phyloP scores from a whole-genome alignment of 495 filamentous ascomycete genomes.

The Penicillium diatomitis region DNA sequence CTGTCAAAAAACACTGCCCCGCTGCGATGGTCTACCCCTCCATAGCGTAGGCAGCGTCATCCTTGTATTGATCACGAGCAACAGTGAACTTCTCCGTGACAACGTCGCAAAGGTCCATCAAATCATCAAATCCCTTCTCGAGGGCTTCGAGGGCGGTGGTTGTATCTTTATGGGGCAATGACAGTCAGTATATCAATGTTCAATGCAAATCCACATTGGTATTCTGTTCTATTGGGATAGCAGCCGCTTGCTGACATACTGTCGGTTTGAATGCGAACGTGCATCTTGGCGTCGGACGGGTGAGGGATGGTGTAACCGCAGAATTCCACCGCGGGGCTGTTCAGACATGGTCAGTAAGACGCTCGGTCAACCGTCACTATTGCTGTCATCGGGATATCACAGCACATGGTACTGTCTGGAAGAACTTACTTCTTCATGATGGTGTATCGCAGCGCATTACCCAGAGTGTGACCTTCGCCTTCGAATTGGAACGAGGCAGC shows the following conservation, averaged over 20 bases:
- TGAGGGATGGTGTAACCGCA: constrained; percentile 98
- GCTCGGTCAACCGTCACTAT: too few species aligned
- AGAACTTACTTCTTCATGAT: constrained; percentile 92
- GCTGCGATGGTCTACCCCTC: constrained; percentile 13
- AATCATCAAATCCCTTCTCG: constrained; percentile 78
- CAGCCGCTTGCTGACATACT: constrained; percentile 43
- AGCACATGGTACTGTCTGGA: background rate
- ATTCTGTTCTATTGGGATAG: background rate
- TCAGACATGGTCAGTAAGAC: background rate
- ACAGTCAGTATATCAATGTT: background rate
- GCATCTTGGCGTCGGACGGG: constrained; percentile 93
- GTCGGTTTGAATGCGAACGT: constrained; percentile 91
- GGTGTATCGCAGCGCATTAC: constrained; percentile 85
- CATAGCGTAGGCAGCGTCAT: constrained; percentile 29
- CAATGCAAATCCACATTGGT: background rate
- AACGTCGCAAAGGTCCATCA: constrained; percentile 86
- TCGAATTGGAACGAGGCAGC: constrained; percentile 82
- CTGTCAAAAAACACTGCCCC: too few species aligned
- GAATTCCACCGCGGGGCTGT: constrained; percentile 76
- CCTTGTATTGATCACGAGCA: constrained; percentile 55
- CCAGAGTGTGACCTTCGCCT: constrained; percentile 87
- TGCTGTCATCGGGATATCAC: background rate
- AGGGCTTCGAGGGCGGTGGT: constrained; percentile 75
- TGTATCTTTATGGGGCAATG: constrained; percentile 43
- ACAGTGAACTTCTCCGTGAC: constrained; percentile 75